These are phyloP conservation scores for Ophiognomonia clavigignenti-juglandacearum DNA, from an alignment of 2,329 filamentous ascomycete species.

Conservation along the genomic window DNA sequence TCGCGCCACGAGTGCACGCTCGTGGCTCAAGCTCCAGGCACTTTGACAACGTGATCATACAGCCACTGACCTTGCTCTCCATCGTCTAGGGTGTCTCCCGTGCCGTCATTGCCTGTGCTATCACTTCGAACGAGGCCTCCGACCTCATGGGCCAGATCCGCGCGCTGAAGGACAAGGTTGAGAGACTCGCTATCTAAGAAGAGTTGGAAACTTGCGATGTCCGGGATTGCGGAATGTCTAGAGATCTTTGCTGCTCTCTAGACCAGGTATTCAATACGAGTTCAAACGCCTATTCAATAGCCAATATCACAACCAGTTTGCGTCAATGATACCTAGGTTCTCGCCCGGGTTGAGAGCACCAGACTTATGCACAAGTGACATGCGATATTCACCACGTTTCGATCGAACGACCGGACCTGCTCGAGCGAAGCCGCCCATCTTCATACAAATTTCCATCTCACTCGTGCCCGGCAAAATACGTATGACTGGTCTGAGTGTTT, in stretches of 20 bases:
- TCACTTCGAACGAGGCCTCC: conserved; percentile 87
- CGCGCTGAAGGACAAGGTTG: conserved; percentile 88
- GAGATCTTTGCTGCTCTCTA: background rate
- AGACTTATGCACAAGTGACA: too few relatives aligned
- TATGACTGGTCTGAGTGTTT: too few relatives aligned
- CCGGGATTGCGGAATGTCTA: background rate
- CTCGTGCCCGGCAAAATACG: too few relatives aligned
- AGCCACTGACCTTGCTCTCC: background rate
- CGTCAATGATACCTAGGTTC: background rate
- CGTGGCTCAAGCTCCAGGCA: background rate
- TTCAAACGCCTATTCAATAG: background rate
- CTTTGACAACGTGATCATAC: background rate
- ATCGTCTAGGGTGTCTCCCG: conserved; percentile 64
- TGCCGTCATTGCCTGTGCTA: conserved; percentile 79
- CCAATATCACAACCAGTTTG: background rate
- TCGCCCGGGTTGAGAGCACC: background rate
- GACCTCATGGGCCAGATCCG: conserved; percentile 87
- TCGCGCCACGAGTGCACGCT: too few relatives aligned
- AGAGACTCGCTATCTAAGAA: conserved; percentile 84
- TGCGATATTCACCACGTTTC: too few relatives aligned
- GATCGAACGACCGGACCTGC: too few relatives aligned
- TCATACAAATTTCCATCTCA: too few relatives aligned
- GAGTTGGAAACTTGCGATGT: background rate
- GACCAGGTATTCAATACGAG: background rate
- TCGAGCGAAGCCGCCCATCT: too few relatives aligned